Percentiles rank a stretch among this genome's conserved stretches.
phyloP scores from a whole-genome alignment of 2,329 filamentous ascomycete species.

The Botrytis byssoidea region DNA sequence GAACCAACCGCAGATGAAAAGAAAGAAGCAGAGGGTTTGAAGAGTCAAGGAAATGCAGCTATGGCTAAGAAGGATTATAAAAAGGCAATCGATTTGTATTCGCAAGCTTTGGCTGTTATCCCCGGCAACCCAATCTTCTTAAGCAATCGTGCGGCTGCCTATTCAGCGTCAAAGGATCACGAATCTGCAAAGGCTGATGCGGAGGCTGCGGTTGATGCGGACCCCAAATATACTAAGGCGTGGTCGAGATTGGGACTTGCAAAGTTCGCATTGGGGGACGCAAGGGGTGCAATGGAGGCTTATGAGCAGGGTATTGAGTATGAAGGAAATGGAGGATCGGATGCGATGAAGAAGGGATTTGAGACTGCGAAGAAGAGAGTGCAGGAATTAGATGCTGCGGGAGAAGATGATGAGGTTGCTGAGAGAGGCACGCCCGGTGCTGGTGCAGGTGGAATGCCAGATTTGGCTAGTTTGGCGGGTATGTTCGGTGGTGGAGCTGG shows the following conservation, averaged over 20 bases:
- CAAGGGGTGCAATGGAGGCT: constrained; percentile 88
- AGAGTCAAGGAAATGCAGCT: constrained; percentile 86
- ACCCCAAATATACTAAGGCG: constrained; percentile 94
- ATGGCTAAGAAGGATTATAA: constrained; percentile 94
- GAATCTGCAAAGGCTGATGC: constrained; percentile 81
- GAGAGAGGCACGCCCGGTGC: constrained; percentile 49
- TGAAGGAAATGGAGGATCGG: constrained; percentile 90
- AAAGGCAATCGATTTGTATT: constrained; percentile 81
- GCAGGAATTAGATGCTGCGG: constrained; percentile 67
- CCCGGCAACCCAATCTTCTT: constrained; percentile 94
- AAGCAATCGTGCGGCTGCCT: constrained; percentile 92
- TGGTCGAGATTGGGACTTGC: constrained; percentile 94
- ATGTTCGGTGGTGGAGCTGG: constrained; percentile 62
- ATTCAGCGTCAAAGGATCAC: constrained; percentile 82
- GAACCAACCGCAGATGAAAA: constrained; percentile 54
- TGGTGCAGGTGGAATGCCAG: constrained; percentile 64
- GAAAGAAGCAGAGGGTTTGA: constrained; percentile 82
- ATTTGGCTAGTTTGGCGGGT: constrained; percentile 66
- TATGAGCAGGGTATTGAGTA: constrained; percentile 91
- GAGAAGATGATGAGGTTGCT: constrained; percentile 48
- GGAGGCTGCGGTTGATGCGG: constrained; percentile 81
- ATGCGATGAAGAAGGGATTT: constrained; percentile 95
- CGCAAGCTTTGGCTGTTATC: constrained; percentile 75
- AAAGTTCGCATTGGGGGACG: constrained; percentile 86
- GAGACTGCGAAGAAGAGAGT: constrained; percentile 89